Conservation (phyloP, 1,284 basidiomycete genomes). For the Singerocomus inundabilis region DNA sequence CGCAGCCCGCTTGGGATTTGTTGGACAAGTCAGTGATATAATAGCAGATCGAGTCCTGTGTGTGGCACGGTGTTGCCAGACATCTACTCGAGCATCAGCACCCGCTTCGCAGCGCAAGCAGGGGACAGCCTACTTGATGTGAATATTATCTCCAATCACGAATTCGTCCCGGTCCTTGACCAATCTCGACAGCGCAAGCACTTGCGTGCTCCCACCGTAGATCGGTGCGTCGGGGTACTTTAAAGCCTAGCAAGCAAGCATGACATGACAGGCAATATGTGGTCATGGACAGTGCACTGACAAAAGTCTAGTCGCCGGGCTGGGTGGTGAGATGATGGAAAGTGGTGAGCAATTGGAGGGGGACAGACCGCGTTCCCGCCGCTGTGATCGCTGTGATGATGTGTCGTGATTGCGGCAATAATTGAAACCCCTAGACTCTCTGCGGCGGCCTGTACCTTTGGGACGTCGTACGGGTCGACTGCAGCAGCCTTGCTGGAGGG, state of each 20-base stretch:
- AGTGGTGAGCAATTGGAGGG: conserved; percentile 7
- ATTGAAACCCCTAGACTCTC: conserved; percentile 67
- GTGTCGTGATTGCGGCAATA: conserved; percentile 79
- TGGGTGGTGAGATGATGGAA: conserved; percentile 9
- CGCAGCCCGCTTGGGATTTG: conserved; percentile 59
- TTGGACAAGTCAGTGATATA: conserved; percentile 62
- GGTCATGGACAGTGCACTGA: conserved; percentile 35
- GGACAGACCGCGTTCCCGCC: conserved; percentile 75
- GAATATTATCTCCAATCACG: conserved; percentile 65
- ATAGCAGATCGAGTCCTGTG: conserved; percentile 95
- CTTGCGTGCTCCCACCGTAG: conserved; percentile 80
- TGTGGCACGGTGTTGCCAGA: conserved; percentile 93
- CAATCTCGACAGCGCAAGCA: conserved; percentile 66
- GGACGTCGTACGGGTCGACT: conserved; percentile 82
- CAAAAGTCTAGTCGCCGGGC: conserved; percentile 46
- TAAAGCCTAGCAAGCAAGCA: conserved; percentile 45
- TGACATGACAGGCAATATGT: conserved; percentile 4
- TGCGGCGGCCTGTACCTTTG: conserved; percentile 70
- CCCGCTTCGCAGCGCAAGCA: not conserved
- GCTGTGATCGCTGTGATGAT: conserved; percentile 89
- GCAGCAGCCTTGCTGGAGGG: conserved; percentile 68
- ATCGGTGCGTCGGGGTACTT: conserved; percentile 70
- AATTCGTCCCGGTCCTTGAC: conserved; percentile 82
- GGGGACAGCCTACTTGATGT: conserved; percentile 55
- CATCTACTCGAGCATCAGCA: conserved; percentile 48